phyloP scores from a whole-genome alignment of 176 grass and related monocot species.

The Carex littledalei region DNA sequence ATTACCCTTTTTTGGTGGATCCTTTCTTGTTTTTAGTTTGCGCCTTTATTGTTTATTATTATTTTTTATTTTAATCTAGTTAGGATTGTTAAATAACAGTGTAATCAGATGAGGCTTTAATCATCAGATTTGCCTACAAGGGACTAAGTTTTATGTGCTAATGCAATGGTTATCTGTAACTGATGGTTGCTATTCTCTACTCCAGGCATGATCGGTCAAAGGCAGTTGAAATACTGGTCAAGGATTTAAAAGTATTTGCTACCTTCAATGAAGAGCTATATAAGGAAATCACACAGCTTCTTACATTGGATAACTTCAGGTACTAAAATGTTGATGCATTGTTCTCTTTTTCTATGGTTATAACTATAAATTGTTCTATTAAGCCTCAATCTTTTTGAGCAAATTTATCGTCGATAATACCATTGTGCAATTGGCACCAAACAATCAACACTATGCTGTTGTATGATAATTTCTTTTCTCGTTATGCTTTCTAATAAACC shows the following conservation, averaged over 20 bases:
- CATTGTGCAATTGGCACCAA: background rate
- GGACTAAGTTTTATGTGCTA: background rate
- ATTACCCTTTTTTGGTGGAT: background rate
- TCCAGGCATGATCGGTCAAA: conserved; percentile 90
- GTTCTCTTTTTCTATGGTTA: background rate
- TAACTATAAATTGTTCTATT: conserved; percentile 5
- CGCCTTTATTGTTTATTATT: background rate
- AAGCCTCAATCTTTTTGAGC: background rate
- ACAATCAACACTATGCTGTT: background rate
- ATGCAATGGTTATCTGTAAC: background rate
- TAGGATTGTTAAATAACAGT: background rate
- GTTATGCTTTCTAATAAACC: background rate
- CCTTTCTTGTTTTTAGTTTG: background rate
- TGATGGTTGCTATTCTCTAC: conserved; percentile 9
- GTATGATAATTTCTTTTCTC: background rate
- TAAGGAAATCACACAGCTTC: conserved; percentile 96
- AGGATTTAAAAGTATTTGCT: conserved; percentile 97
- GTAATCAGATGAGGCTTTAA: conserved; percentile 1
- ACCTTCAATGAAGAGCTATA: conserved; percentile 94
- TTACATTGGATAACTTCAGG: conserved; percentile 98
- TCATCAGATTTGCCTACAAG: background rate
- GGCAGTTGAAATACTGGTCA: conserved; percentile 96
- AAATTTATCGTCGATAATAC: background rate
- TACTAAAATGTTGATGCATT: conserved; percentile 13
- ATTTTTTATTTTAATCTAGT: background rate